phyloP scores from a whole-genome alignment of 257 asterid genomes.

The Forsythia suspensa region DNA sequence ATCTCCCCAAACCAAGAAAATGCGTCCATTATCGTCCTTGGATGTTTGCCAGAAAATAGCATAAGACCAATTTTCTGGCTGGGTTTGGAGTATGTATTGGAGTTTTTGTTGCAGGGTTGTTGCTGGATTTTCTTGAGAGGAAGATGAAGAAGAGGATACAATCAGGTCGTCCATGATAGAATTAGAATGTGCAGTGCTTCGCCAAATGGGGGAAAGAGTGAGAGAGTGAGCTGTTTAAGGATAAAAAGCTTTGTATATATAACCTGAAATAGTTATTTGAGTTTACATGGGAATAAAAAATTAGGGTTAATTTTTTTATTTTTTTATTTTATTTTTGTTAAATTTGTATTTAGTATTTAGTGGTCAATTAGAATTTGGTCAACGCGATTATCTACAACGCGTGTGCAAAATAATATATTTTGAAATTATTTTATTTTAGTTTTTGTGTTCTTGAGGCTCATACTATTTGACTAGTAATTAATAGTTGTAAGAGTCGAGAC shows the following conservation, averaged over 20 bases:
- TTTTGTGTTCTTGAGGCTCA: not conserved
- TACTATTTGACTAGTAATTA: not conserved
- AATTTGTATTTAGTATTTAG: not conserved
- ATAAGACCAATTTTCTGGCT: constrained; percentile 36
- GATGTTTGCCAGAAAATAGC: constrained; percentile 43
- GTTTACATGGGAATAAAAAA: not conserved
- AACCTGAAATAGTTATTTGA: not conserved
- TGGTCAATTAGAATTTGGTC: not conserved
- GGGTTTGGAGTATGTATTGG: constrained; percentile 34
- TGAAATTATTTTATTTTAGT: not conserved
- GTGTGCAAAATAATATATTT: not conserved
- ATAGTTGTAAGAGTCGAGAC: too few species aligned
- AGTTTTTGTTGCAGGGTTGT: constrained; percentile 25
- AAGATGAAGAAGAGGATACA: constrained; percentile 19
- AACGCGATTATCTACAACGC: not conserved
- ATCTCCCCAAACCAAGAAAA: constrained; percentile 37
- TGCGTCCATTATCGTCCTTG: constrained; percentile 16
- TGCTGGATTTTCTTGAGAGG: constrained; percentile 9
- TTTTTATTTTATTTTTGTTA: too few species aligned
- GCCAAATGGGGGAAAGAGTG: not conserved
- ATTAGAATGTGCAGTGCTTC: not conserved
- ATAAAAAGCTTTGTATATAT: not conserved
- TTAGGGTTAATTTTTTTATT: too few species aligned
- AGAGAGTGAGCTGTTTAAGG: not conserved
- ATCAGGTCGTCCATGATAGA: constrained; percentile 26